These are phyloP conservation scores for Tuber borchii DNA, from an alignment of 495 filamentous ascomycete genomes.

Conservation along the genomic window DNA sequence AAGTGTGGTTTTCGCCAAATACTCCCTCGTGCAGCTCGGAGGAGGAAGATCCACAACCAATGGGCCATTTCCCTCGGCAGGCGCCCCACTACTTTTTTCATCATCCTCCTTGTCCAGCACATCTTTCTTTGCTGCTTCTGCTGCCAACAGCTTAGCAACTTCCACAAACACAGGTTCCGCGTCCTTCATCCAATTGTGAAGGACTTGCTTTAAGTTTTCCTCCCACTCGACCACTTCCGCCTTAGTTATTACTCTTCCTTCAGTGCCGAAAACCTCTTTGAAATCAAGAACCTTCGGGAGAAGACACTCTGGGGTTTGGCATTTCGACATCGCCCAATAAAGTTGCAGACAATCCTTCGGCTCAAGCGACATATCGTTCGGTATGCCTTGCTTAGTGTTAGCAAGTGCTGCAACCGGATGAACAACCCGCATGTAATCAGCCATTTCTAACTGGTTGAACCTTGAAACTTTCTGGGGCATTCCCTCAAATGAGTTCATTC, in stretches of 20 bases:
- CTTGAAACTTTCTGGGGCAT: conserved; percentile 18
- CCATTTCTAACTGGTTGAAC: conserved; percentile 27
- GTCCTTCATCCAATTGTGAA: conserved; percentile 57
- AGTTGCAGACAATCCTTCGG: conserved; percentile 61
- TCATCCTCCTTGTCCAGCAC: neutral
- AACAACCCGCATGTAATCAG: conserved; percentile 40
- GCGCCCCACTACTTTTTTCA: conserved; percentile 5
- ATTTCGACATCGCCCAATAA: conserved; percentile 55
- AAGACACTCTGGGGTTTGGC: conserved; percentile 48
- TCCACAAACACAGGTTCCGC: conserved; percentile 55
- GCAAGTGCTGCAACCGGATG: conserved; percentile 61
- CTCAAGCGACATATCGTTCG: conserved; percentile 61
- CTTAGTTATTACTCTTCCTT: conserved; percentile 50
- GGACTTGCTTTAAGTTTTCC: conserved; percentile 51
- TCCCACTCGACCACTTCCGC: conserved; percentile 62
- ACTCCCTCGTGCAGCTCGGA: conserved; percentile 7
- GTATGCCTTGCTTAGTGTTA: conserved; percentile 54
- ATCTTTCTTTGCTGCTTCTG: neutral
- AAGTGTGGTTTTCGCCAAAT: conserved; percentile 50
- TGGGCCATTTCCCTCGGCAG: neutral
- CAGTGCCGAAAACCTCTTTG: conserved; percentile 41
- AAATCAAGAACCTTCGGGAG: conserved; percentile 51
- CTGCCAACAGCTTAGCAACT: conserved; percentile 45
- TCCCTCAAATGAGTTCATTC: conserved; percentile 17
- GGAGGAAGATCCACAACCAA: conserved; percentile 1